These are phyloP conservation scores for Moricandia moricandioides DNA, from an alignment of 345 rosid species.

Conservation along the genomic window DNA sequence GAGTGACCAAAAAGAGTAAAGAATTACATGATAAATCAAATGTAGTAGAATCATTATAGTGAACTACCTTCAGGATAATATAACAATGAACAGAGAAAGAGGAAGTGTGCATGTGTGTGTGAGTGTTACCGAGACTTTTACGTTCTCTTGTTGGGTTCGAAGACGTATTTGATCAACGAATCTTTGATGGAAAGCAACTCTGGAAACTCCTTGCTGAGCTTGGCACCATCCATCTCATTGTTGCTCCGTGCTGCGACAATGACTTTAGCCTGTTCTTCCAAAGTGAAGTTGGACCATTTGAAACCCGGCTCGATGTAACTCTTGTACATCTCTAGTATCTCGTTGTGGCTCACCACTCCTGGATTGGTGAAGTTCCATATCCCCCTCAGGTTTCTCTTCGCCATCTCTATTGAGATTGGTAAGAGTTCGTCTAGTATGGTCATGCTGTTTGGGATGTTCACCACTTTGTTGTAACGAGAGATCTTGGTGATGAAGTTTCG, in stretches of 20 bases:
- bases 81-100: constrained; percentile 23
- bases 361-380: constrained; percentile 96
- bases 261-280: constrained; percentile 92
- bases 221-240: constrained; percentile 81
- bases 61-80: constrained; percentile 14
- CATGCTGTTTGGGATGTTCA: constrained; percentile 94
- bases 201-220: constrained; percentile 86
- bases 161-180: constrained; percentile 70
- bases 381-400: constrained; percentile 75
- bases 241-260: constrained; percentile 89
- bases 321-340: constrained; percentile 95
- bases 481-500: constrained; percentile 92
- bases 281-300: constrained; percentile 66
- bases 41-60: constrained; percentile 10
- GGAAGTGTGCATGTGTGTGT: background rate
- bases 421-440: constrained; percentile 81
- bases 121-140: constrained; percentile 15
- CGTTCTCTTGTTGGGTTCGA: constrained; percentile 70
- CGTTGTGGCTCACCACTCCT: constrained; percentile 86
- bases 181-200: constrained; percentile 78
- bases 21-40: constrained; percentile 18
- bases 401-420: constrained; percentile 89
- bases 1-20: constrained; percentile 16
- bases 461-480: constrained; percentile 85
- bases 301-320: constrained; percentile 62